Base-by-base conservation (phyloP, 2,329 filamentous ascomycete genomes). In the Seiridium unicorne region DNA sequence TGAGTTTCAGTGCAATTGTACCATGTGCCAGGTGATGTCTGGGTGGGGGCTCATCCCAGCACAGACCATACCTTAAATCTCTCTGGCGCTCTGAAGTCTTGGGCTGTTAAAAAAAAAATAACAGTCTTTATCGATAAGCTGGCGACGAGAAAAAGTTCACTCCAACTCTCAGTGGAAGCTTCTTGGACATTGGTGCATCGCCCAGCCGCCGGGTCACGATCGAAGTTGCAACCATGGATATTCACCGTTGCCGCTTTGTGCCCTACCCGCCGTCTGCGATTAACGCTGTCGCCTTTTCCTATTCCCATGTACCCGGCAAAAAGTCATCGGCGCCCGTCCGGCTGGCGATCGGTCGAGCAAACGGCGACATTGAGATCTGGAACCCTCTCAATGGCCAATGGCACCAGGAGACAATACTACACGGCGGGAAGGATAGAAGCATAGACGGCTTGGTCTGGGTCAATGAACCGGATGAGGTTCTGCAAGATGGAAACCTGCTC, bases 301-400 rank as follows among this genome's bases (percentile, higher is more conserved):
- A 97, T 73, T 82, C 90, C 26, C 79, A 76, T 62, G 64, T 77
- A 56, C 76, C 76, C 65, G 77, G 81, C 62, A 75, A 77, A 64
- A 78, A 73, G 68, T 83, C 76, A 68, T 81, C 83, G 31, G 84
- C 81, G 63, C 87, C 83, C 57, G 83, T 92, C 59, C 87, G 93
- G 66, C 85, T 98, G 58, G 95, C 95, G 2, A 85, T 99, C 68
- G 95, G 95, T 62, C 89, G 95, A 66, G 90, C 92, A 61, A 97
- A 98, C 73, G 95, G 95, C 68, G 92, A 97, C 71, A 95, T 99
- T 68, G 95, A 99, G 77, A 93, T 99, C 65, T 99, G 95, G 95
- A 97, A 97, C 74, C 93, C 94, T 3, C 79, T 88, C 58, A 86
- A 85, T 64, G 92, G 91, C 13, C 80, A 83, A 63, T 99, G 95